These are phyloP conservation scores for Circinella umbellata DNA, from an alignment of 371 early-diverging fungal genomes.

Conservation along the genomic window DNA sequence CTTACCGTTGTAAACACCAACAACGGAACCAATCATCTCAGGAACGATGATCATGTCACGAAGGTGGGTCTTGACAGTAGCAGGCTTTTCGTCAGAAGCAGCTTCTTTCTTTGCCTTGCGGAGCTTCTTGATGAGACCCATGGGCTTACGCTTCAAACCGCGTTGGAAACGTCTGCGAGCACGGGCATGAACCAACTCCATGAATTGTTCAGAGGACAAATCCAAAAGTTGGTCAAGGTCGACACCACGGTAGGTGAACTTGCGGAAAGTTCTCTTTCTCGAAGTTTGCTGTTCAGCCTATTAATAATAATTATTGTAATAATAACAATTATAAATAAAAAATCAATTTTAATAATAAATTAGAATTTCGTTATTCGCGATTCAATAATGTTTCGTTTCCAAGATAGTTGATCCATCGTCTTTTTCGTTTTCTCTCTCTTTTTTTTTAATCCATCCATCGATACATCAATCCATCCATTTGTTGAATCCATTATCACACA, in stretches of 20 bases:
- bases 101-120: slow-evolving; percentile 95
- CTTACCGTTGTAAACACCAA: slow-evolving; percentile 99
- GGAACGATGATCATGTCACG: slow-evolving; percentile 99
- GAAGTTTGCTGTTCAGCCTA: slow-evolving; percentile 58
- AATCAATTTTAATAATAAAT: neutral
- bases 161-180: slow-evolving; percentile 97
- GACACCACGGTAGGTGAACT: slow-evolving; percentile 97
- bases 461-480: slow-evolving; percentile 13
- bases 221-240: slow-evolving; percentile 90
- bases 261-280: slow-evolving; percentile 96
- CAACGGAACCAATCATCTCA: slow-evolving; percentile 98
- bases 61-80: slow-evolving; percentile 98
- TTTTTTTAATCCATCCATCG: too few relatives aligned
- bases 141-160: slow-evolving; percentile 97
- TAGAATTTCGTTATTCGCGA: neutral
- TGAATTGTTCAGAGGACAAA: slow-evolving; percentile 91
- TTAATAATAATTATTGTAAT: neutral
- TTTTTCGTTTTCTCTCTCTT: neutral
- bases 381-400: too few relatives aligned
- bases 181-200: slow-evolving; percentile 94
- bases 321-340: neutral
- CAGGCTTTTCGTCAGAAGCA: slow-evolving; percentile 92
- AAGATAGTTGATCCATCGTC: too few relatives aligned
- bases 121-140: slow-evolving; percentile 96
- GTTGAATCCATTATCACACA: neutral